Evolutionary conservation across 2,329 filamentous ascomycete genomes (phyloP), one percentile per base, ranked within the genome.

Genomic region (Botryotinia convoluta): DNA sequence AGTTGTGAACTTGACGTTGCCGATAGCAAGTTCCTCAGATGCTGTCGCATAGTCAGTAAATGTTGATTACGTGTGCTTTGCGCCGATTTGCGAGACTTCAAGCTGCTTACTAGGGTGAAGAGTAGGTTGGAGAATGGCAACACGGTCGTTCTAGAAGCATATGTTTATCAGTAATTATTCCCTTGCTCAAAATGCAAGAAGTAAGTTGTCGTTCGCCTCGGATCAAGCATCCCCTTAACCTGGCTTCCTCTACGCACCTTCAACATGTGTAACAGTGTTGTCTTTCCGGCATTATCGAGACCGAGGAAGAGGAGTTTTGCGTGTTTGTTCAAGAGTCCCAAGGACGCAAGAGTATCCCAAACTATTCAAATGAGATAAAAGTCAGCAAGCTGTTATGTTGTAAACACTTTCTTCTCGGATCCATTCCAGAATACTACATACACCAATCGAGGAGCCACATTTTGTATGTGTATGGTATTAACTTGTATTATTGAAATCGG

Each of bases 401-500:
- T 35, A 65, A 39, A 26, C 29, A 18, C 54, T 42, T 76, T 72
- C 59, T 32, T 37, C 60, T 72, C 72, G 48, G 65, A 18, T 37
- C 51, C 18, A 59, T 65, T 72, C 48, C 48, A 26, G 32, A 44
- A 16, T 22, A 61, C 60, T 77, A 87, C 90, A 82, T 94, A 97
- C 93, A 97, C 94, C 94, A 97, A 89, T 95, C 94, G 83, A 97
- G 85, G 83, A 97, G 92, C 93, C 93, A 97, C 94, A 97, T 97
- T 62, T 74, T 80, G 29, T 61, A 64, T 59, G 61, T 81, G 26
- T 61, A 54, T 59, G 61, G 44, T 74, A 35, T 18, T 57, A 65
- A 44, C n/a, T 42, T 70, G 45, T 61, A 65, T 65, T 70, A 62
- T 45, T 42, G 64, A 22, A 61, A 68, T 62, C 10, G 61, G 54